Evolutionary conservation across 352 stramenopile genomes (phyloP).

Genomic region (Globisporangium uncinulatum): DNA sequence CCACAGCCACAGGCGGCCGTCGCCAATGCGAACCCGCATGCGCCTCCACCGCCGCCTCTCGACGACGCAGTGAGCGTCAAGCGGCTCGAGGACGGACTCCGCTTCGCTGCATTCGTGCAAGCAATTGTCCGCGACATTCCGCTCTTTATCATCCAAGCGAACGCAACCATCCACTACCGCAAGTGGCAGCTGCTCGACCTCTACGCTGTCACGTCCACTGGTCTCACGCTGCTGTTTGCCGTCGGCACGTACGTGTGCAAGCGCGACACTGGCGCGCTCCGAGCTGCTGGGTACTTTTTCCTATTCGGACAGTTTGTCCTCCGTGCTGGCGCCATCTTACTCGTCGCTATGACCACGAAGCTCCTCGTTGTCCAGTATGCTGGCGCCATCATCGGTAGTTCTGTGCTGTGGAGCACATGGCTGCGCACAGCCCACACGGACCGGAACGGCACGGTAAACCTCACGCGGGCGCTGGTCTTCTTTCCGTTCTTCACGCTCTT

Average conservation of each 20-base stretch:
- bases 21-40: not conserved
- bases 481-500: conserved; percentile 72
- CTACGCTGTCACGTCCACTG: conserved; percentile 46
- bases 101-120: conserved; percentile 61
- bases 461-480: conserved; percentile 43
- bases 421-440: conserved; percentile 40
- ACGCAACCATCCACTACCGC: conserved; percentile 76
- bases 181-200: conserved; percentile 69
- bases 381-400: conserved; percentile 23
- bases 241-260: conserved; percentile 40
- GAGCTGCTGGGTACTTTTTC: conserved; percentile 34
- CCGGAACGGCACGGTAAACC: conserved; percentile 22
- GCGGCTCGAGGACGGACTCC: conserved; percentile 24
- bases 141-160: conserved; percentile 68
- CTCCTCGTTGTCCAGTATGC: conserved; percentile 33
- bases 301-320: conserved; percentile 57
- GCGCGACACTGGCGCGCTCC: conserved; percentile 26
- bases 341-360: conserved; percentile 60
- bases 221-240: conserved; percentile 41
- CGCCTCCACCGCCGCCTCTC: not conserved
- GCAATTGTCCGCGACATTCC: conserved; percentile 64
- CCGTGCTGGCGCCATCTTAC: conserved; percentile 47
- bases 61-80: conserved; percentile 7
- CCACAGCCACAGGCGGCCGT: conserved; percentile 4
- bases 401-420: conserved; percentile 25